Percentiles rank a stretch among this genome's conserved stretches.
Evolutionary conservation across 768 basidiomycete species (phyloP).

Genomic region (Mrakia gelida): DNA sequence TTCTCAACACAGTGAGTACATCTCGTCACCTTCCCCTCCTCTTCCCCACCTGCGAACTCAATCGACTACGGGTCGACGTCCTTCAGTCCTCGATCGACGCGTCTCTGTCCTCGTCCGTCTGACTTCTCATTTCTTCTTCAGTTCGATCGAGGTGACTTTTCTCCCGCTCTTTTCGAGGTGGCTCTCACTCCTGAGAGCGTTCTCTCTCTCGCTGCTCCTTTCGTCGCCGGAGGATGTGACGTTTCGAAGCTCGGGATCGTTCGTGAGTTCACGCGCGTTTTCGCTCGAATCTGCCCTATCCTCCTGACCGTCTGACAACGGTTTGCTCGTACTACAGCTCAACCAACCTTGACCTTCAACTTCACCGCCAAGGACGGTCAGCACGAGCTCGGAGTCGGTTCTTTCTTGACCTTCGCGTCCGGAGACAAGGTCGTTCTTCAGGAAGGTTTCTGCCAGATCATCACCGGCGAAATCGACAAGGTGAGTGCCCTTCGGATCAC

Average conservation of each 20-base stretch:
- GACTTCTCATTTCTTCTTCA: neutral
- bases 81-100: neutral
- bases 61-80: too few species aligned
- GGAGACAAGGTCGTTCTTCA: constrained; percentile 18
- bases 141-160: constrained; percentile 25
- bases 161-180: constrained; percentile 34
- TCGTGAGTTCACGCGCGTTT: constrained; percentile 32
- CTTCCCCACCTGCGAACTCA: too few species aligned
- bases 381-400: constrained; percentile 17
- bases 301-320: too few species aligned
- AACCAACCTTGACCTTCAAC: constrained; percentile 31
- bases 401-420: constrained; percentile 26
- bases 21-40: too few species aligned
- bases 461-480: constrained; percentile 31
- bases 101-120: neutral
- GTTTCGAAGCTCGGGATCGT: constrained; percentile 33
- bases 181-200: constrained; percentile 34
- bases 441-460: constrained; percentile 37
- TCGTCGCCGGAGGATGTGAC: constrained; percentile 37
- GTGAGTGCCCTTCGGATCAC: neutral
- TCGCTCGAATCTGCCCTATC: too few species aligned
- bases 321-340: constrained; percentile 11
- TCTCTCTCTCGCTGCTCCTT: constrained; percentile 34
- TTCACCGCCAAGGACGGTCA: neutral
- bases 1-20: constrained; percentile 20